These are phyloP conservation scores for Colletotrichum sp. DNA, from an alignment of 2,329 filamentous ascomycete species.

Conservation along the genomic window DNA sequence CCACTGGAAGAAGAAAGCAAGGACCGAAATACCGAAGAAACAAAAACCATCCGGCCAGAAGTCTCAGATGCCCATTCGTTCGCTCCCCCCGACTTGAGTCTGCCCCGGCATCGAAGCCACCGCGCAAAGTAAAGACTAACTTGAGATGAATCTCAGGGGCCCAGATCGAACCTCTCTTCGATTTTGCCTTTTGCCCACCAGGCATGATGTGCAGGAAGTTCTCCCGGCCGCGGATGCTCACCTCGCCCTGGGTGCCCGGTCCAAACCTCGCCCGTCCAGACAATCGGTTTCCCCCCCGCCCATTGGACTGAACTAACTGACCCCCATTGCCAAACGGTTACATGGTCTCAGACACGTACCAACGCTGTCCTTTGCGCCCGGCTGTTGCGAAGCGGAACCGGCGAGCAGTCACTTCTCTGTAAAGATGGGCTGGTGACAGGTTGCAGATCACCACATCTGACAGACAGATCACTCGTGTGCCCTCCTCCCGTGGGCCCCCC, in stretches of 20 bases:
- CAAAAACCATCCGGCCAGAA: background rate
- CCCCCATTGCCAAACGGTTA: background rate
- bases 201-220: conserved; percentile 8
- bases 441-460: background rate
- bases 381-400: background rate
- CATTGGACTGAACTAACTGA: background rate
- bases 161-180: background rate
- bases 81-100: background rate
- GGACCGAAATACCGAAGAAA: background rate
- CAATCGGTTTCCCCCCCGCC: background rate
- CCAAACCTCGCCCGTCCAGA: background rate
- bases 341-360: background rate
- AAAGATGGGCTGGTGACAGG: background rate
- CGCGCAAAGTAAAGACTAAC: background rate
- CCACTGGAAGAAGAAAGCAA: background rate
- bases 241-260: background rate
- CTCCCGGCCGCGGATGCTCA: background rate
- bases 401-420: background rate
- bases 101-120: background rate
- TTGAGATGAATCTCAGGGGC: conserved; percentile 1
- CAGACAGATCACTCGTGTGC: background rate
- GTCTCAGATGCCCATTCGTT: background rate
- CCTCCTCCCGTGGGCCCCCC: background rate
- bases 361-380: background rate
- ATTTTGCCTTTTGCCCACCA: background rate